phyloP scores from a whole-genome alignment of 2,329 filamentous ascomycete genomes.

The Xylaria sp. region DNA sequence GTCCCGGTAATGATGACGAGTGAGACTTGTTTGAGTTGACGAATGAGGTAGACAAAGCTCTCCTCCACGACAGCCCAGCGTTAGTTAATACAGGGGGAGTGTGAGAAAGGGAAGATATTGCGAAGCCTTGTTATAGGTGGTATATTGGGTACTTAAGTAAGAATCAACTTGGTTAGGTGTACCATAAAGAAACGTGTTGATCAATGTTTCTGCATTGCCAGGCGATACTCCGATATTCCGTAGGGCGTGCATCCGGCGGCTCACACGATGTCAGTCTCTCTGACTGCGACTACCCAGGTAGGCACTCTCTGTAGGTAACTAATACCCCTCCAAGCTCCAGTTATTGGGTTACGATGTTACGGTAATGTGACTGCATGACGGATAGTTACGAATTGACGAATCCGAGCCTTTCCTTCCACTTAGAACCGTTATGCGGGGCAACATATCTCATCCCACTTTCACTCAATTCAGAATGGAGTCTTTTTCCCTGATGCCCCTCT shows the following conservation, averaged over 20 bases:
- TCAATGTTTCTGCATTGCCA: not conserved
- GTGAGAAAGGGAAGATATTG: not conserved
- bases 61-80: not conserved
- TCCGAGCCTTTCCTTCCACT: not conserved
- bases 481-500: conserved; percentile 20
- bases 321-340: not conserved
- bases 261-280: not conserved
- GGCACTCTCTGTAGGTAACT: no score
- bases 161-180: not conserved
- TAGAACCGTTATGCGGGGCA: conserved; percentile 19
- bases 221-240: not conserved
- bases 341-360: not conserved
- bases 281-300: no score
- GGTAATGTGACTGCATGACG: not conserved
- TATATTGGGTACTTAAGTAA: not conserved
- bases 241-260: not conserved
- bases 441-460: conserved; percentile 12
- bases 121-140: not conserved
- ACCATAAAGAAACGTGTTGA: not conserved
- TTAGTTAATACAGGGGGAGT: not conserved
- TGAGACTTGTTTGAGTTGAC: not conserved
- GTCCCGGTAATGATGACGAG: not conserved
- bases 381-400: conserved; percentile 6
- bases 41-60: not conserved
- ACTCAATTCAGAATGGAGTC: not conserved